Percentiles rank a stretch among this genome's conserved stretches.
phyloP scores from a whole-genome alignment of 208 protist species.

The Tritrichomonas musculus region DNA sequence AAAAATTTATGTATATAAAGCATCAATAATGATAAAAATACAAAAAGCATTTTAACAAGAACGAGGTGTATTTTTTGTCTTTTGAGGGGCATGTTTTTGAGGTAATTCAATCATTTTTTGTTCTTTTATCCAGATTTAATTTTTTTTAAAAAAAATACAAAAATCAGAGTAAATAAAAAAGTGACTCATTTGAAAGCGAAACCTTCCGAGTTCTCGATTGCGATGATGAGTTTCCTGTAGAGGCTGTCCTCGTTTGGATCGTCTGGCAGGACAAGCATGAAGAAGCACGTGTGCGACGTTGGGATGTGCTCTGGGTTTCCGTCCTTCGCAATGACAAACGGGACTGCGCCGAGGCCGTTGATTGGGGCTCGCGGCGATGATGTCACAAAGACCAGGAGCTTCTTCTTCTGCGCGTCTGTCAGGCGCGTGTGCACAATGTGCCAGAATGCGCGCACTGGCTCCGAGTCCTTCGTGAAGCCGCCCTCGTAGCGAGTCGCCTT shows the following conservation, averaged over 20 bases:
- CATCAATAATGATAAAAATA: no score
- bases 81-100: no score
- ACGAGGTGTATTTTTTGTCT: no score
- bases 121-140: no score
- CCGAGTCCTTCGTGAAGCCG: conserved; percentile 50
- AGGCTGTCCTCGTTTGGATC: conserved; percentile 64
- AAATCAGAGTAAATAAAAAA: neutral
- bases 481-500: conserved; percentile 56
- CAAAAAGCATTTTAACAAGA: no score
- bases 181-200: conserved; percentile 47
- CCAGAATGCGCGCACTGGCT: conserved; percentile 55
- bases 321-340: conserved; percentile 57
- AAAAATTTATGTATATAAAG: no score
- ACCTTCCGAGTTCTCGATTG: conserved; percentile 49
- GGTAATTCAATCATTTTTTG: no score
- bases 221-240: conserved; percentile 50
- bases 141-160: no score
- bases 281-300: conserved; percentile 75
- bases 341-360: conserved; percentile 49
- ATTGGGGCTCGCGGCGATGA: conserved; percentile 56
- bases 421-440: conserved; percentile 51
- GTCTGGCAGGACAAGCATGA: conserved; percentile 67
- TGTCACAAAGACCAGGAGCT: conserved; percentile 59
- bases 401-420: conserved; percentile 48
- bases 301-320: conserved; percentile 60